Percentiles rank a stretch among this genome's conserved stretches.
phyloP scores from a whole-genome alignment of 2,329 filamentous ascomycete genomes.

The Zymoseptoria brevis region DNA sequence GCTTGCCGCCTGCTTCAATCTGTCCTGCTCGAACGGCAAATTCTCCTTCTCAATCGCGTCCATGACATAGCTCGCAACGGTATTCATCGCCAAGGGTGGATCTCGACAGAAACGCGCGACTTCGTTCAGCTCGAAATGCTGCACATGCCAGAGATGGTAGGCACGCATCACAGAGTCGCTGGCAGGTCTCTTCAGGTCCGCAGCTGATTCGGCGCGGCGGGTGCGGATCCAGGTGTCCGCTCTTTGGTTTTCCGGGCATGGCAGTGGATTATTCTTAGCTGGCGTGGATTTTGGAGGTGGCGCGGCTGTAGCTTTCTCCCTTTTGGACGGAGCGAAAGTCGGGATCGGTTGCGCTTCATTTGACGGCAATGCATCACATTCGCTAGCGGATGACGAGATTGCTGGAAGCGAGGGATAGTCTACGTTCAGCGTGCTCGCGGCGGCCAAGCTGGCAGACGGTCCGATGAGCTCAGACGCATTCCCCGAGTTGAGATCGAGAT shows the following conservation, averaged over 20 bases:
- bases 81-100: slow-evolving; percentile 50
- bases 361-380: not conserved
- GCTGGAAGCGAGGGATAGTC: slow-evolving; percentile 2
- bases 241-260: slow-evolving; percentile 2
- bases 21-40: slow-evolving; percentile 40
- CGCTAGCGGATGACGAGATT: not conserved
- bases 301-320: not conserved
- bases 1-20: slow-evolving; percentile 19
- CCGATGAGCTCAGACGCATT: not conserved
- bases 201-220: slow-evolving; percentile 5
- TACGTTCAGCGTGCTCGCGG: not conserved
- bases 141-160: slow-evolving; percentile 59
- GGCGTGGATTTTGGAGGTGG: not conserved
- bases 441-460: not conserved
- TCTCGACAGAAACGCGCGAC: slow-evolving; percentile 52
- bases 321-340: not conserved
- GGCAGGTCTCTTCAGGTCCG: slow-evolving; percentile 4
- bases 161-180: slow-evolving; percentile 34
- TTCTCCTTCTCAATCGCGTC: slow-evolving; percentile 46
- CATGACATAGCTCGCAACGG: slow-evolving; percentile 54
- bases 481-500: slow-evolving; percentile 9
- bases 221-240: slow-evolving; percentile 7
- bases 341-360: not conserved
- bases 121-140: slow-evolving; percentile 40
- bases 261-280: not conserved